These are phyloP conservation scores for Cicer arietinum DNA, from an alignment of 306 rosid genomes.

Conservation along the genomic window DNA sequence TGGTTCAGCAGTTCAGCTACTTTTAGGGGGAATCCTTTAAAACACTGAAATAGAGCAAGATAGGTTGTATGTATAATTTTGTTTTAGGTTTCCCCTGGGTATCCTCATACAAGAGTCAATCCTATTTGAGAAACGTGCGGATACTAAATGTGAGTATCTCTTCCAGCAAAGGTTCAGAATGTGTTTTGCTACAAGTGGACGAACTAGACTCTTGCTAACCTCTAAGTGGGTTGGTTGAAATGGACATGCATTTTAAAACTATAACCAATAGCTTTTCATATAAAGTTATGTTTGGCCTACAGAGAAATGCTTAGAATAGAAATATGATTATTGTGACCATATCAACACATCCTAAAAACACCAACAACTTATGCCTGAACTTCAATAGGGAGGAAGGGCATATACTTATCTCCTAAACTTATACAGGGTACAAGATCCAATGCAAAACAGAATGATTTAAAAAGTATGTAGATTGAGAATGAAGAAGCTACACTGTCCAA, in stretches of 20 bases:
- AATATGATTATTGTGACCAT: not conserved
- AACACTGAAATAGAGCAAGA: slow-evolving; percentile 11
- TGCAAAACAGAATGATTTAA: slow-evolving; percentile 6
- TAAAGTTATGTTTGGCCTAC: slow-evolving; percentile 10
- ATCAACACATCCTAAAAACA: slow-evolving; percentile 22
- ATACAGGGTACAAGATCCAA: slow-evolving; percentile 17
- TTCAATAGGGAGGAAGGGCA: not conserved
- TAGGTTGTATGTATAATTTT: not conserved
- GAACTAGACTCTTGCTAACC: not conserved
- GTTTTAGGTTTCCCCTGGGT: not conserved
- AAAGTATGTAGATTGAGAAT: slow-evolving; percentile 38
- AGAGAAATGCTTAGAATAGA: slow-evolving; percentile 20
- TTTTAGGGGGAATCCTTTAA: slow-evolving; percentile 6
- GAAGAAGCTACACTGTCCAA: slow-evolving; percentile 22
- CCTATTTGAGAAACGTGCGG: not conserved
- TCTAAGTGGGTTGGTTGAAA: not conserved
- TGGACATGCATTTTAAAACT: slow-evolving; percentile 11
- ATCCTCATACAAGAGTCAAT: not conserved
- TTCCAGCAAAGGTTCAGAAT: not conserved
- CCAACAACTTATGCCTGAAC: slow-evolving; percentile 20
- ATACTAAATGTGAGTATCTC: not conserved
- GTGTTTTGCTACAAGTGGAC: not conserved
- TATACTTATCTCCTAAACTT: not conserved
- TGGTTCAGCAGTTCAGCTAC: not conserved
- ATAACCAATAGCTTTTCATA: not conserved